Conservation (phyloP, 768 basidiomycete species). For the Cyclocybe cylindracea region DNA sequence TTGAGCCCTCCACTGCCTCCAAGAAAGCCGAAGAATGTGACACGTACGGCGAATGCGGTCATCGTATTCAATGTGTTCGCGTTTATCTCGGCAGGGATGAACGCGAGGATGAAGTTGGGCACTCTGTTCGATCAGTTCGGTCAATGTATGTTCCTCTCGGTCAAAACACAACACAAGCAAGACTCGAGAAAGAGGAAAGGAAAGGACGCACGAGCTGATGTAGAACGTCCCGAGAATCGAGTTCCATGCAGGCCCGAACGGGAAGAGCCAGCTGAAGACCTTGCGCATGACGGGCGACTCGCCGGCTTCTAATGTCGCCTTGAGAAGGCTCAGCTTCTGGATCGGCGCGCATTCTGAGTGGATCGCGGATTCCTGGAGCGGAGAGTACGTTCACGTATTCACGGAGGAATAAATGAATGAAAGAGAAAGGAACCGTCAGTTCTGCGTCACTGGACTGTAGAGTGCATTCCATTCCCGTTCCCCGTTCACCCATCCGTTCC, state of each 20-base stretch:
- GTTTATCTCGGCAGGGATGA: conserved; percentile 89
- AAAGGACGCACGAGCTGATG: conserved; percentile 83
- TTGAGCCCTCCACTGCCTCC: conserved; percentile 11
- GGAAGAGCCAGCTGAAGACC: conserved; percentile 81
- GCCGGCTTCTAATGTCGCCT: conserved; percentile 57
- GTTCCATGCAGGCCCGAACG: conserved; percentile 90
- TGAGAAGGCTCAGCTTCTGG: conserved; percentile 55
- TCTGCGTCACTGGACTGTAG: too few relatives aligned
- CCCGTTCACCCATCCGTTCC: too few relatives aligned
- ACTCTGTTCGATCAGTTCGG: conserved; percentile 47
- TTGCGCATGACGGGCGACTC: conserved; percentile 78
- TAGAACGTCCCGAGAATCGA: conserved; percentile 91
- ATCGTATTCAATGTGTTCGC: conserved; percentile 86
- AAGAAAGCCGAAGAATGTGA: conserved; percentile 10
- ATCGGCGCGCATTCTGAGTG: conserved; percentile 37
- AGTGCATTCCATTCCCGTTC: too few relatives aligned
- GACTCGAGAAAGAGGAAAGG: conserved; percentile 5
- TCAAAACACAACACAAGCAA: background rate
- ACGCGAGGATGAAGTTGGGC: conserved; percentile 93
- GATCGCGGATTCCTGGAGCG: conserved; percentile 41
- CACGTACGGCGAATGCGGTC: conserved; percentile 87
- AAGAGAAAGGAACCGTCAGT: too few relatives aligned
- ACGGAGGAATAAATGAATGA: too few relatives aligned
- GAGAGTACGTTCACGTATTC: background rate
- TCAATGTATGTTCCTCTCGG: conserved; percentile 6